A percentile compares a stretch with the other conserved stretches of the same genome.
These are phyloP conservation scores for Didymella lethalis DNA, from an alignment of 2,329 filamentous ascomycete genomes.

Conservation along the genomic window DNA sequence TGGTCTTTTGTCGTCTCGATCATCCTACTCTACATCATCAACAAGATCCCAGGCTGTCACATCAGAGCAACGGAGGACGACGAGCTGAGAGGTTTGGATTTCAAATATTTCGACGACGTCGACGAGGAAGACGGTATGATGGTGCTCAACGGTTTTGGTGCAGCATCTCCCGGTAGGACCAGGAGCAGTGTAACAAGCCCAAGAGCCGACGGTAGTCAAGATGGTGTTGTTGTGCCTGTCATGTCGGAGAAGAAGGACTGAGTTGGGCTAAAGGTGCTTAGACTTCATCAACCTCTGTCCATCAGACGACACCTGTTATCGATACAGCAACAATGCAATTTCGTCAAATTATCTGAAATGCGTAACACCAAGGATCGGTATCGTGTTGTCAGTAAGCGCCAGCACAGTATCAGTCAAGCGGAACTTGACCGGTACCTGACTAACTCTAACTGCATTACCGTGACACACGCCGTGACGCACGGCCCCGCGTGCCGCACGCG, in stretches of 20 bases:
- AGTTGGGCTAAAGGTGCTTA: not conserved
- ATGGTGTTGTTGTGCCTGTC: constrained; percentile 29
- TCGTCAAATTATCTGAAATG: not conserved
- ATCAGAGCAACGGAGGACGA: constrained; percentile 64
- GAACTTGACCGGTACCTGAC: constrained; percentile 11
- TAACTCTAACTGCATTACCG: not conserved
- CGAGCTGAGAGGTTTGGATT: constrained; percentile 63
- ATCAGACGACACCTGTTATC: not conserved
- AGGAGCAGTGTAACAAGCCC: constrained; percentile 15
- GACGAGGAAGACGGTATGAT: constrained; percentile 34
- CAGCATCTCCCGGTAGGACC: constrained; percentile 23
- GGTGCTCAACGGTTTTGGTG: constrained; percentile 32
- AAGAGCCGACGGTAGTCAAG: constrained; percentile 31
- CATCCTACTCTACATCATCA: constrained; percentile 63
- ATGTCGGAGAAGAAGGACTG: constrained; percentile 32
- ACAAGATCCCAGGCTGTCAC: constrained; percentile 65
- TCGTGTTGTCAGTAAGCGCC: constrained; percentile 2
- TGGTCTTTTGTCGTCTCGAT: constrained; percentile 65
- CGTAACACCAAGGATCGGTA: not conserved
- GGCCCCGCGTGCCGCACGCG: too few relatives aligned
- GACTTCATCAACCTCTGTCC: not conserved
- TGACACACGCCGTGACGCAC: too few relatives aligned
- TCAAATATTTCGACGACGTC: constrained; percentile 57
- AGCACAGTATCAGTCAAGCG: not conserved
- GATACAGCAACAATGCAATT: not conserved